Evolutionary conservation across 1,284 basidiomycete genomes (phyloP).

Genomic region (Ustilago loliicola): DNA sequence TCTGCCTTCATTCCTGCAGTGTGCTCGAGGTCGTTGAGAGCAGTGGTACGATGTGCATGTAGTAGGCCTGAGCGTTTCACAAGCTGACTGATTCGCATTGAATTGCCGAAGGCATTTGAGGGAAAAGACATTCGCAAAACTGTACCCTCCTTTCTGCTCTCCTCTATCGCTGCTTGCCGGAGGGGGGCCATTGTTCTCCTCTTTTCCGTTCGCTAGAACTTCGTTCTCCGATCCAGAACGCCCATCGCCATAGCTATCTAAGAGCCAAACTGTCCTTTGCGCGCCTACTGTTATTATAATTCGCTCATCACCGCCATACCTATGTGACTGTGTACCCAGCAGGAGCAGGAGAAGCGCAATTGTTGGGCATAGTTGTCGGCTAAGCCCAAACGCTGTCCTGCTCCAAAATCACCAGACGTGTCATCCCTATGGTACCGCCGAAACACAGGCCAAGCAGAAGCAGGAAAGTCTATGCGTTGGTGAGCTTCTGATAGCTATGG

Average conservation of each 20-base stretch:
- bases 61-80: conserved; percentile 4
- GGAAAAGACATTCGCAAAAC: background rate
- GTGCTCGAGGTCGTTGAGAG: background rate
- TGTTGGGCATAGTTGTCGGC: background rate
- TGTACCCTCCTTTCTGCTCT: background rate
- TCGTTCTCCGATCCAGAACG: background rate
- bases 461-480: background rate
- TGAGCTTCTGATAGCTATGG: background rate
- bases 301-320: background rate
- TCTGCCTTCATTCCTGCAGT: background rate
- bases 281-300: conserved; percentile 5
- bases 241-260: conserved; percentile 1
- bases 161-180: background rate
- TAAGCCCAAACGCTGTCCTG: background rate
- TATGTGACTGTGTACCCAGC: background rate
- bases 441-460: background rate
- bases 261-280: background rate
- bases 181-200: background rate
- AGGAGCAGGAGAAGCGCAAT: background rate
- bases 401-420: conserved; percentile 2
- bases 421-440: background rate
- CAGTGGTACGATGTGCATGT: conserved; percentile 1
- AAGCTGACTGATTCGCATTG: background rate
- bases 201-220: background rate
- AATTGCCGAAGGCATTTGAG: conserved; percentile 3